Evolutionary conservation across 495 filamentous ascomycete genomes (phyloP).

Genomic region (Tuber magnatum): DNA sequence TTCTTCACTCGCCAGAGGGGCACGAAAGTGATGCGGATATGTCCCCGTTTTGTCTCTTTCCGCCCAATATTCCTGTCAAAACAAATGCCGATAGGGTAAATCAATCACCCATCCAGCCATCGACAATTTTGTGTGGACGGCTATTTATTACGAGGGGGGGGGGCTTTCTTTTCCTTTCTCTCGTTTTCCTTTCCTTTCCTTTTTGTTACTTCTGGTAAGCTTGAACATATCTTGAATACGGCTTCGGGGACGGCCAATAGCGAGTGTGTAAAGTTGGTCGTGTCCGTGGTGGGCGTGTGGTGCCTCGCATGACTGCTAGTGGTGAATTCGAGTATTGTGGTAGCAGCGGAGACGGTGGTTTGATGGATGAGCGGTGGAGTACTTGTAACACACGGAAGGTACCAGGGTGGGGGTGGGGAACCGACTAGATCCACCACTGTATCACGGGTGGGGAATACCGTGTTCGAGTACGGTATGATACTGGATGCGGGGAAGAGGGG

Average conservation of each 20-base stretch:
- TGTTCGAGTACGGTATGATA: too few relatives aligned
- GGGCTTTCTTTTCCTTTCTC: not conserved
- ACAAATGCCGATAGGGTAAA: slow-evolving; percentile 9
- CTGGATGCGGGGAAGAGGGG: not conserved
- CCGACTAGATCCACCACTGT: not conserved
- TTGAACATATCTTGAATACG: slow-evolving; percentile 59
- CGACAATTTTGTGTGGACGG: not conserved
- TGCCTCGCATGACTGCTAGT: not conserved
- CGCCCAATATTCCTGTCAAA: slow-evolving; percentile 58
- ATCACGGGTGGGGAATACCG: not conserved
- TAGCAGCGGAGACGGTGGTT: not conserved
- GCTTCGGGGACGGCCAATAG: slow-evolving; percentile 67
- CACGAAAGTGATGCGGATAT: slow-evolving; percentile 67
- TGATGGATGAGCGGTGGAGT: not conserved
- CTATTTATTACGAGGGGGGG: not conserved
- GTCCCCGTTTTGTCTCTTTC: slow-evolving; percentile 58
- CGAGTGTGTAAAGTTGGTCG: slow-evolving; percentile 61
- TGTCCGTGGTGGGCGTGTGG: slow-evolving; percentile 54
- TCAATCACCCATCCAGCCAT: not conserved
- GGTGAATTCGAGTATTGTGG: not conserved
- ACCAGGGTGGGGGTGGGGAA: not conserved
- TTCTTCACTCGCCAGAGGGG: slow-evolving; percentile 67
- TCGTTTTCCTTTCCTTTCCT: not conserved
- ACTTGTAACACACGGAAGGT: not conserved
- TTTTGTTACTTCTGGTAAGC: slow-evolving; percentile 48